Base-by-base conservation (phyloP, 106 monocot species). In the Allium cepa region DNA sequence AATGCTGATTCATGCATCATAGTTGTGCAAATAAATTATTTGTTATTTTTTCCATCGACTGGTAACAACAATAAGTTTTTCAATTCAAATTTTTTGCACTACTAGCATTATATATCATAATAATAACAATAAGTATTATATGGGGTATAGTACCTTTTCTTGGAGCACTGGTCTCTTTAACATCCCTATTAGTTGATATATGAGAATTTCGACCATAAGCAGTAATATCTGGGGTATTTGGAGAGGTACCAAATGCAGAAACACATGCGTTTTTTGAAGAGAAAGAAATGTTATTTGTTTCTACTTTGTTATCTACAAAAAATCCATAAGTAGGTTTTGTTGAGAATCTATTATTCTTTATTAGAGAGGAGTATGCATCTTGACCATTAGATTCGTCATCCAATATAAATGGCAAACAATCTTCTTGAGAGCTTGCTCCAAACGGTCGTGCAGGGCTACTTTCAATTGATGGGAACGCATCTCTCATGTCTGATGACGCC, bases 351-450 rank as follows among this genome's bases (percentile, higher is more conserved):
- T 67, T 74, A 46, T 67, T 74, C 50, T 59, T 73, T 10, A 48
- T 46, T 5, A 55, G 13, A 52, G 66, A 55, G 59, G 59, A 71
- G 69, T 18, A 75, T 59, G 22, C 75, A 73, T 81, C 80, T 22
- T 67, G 83, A 56, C 66, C 63, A 50, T 49, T 66, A 47, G 85
- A 60, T 59, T 82, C 82, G 47, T 78, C 82, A 69, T 92, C 92
- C 59, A 93, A 76, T 73, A 73, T 69, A 67, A 92, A 99, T 68
- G 89, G 88, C 53, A 92, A 81, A 59, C 77, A 87, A 46, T 99
- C 87, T 71, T 92, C 97, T 56, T 87, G 97, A 60, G 78, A 75
- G 60, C 59, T 76, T 60, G 48, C 77, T 47, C 74, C 80, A 28
- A 77, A 71, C 15, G 67, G 56, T 51, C 74, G 75, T 46, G 68